Evolutionary conservation across 345 rosid species (phyloP).

Genomic region (Hypericum perforatum): DNA sequence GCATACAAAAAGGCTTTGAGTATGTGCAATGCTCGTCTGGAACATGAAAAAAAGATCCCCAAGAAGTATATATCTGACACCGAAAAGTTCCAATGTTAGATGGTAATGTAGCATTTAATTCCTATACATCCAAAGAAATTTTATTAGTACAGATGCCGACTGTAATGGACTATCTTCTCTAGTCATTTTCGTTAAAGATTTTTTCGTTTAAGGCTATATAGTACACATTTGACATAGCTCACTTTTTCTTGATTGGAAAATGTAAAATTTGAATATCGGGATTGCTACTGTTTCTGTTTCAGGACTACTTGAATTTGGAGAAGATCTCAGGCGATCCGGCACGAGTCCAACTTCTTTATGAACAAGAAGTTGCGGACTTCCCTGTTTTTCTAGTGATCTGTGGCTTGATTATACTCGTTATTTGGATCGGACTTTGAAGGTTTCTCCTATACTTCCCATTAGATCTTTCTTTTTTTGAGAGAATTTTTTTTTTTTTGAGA

Average conservation of each 20-base stretch:
- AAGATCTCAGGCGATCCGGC: conserved; percentile 70
- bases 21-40: conserved; percentile 57
- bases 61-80: conserved; percentile 44
- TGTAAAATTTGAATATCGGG: conserved; percentile 1
- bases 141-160: not conserved
- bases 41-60: conserved; percentile 56
- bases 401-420: conserved; percentile 77
- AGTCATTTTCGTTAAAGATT: too few species aligned
- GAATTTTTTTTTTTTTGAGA: too few species aligned
- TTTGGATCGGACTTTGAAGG: conserved; percentile 87
- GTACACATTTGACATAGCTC: too few species aligned
- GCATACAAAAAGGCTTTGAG: conserved; percentile 67
- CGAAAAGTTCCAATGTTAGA: conserved; percentile 61
- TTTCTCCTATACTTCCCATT: conserved; percentile 12
- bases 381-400: conserved; percentile 74
- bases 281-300: conserved; percentile 15
- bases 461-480: not conserved
- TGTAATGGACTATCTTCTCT: too few species aligned
- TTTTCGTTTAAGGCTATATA: too few species aligned
- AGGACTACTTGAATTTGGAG: conserved; percentile 81
- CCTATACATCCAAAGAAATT: not conserved
- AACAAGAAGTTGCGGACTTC: conserved; percentile 70
- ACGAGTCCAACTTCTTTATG: conserved; percentile 77
- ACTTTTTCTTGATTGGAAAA: not conserved
- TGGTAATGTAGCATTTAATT: conserved; percentile 27